Percentiles rank a stretch among this genome's conserved stretches.
Evolutionary conservation across 176 grass and related monocot species (phyloP).

Genomic region (Phragmites australis): DNA sequence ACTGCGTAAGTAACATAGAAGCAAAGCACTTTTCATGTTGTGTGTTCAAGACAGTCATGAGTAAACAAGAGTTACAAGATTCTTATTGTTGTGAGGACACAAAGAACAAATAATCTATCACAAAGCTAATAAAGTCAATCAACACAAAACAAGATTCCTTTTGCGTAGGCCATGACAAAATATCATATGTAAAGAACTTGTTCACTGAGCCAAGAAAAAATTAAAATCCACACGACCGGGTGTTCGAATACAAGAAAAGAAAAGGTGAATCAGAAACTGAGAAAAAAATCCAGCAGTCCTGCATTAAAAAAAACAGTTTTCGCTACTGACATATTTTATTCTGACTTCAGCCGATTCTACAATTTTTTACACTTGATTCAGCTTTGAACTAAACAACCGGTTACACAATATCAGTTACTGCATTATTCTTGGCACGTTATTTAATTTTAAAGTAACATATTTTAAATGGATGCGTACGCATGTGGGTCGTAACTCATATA

Average conservation of each 20-base stretch:
- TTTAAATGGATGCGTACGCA: neutral
- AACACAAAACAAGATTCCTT: conserved; percentile 3
- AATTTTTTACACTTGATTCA: neutral
- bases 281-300: neutral
- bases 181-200: neutral
- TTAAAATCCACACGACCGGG: neutral
- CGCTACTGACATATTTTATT: neutral
- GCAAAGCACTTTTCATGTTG: neutral
- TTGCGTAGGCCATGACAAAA: neutral
- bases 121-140: neutral
- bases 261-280: neutral
- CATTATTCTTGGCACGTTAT: neutral
- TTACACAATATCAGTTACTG: neutral
- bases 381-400: neutral
- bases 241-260: neutral
- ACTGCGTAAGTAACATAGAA: neutral
- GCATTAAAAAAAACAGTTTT: neutral
- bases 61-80: neutral
- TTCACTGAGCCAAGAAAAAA: neutral
- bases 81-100: neutral
- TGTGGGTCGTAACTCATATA: neutral
- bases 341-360: neutral
- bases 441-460: neutral
- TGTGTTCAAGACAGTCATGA: neutral
- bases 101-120: neutral